Conservation (phyloP, 495 filamentous ascomycete species). For the Cudoniella acicularis region DNA sequence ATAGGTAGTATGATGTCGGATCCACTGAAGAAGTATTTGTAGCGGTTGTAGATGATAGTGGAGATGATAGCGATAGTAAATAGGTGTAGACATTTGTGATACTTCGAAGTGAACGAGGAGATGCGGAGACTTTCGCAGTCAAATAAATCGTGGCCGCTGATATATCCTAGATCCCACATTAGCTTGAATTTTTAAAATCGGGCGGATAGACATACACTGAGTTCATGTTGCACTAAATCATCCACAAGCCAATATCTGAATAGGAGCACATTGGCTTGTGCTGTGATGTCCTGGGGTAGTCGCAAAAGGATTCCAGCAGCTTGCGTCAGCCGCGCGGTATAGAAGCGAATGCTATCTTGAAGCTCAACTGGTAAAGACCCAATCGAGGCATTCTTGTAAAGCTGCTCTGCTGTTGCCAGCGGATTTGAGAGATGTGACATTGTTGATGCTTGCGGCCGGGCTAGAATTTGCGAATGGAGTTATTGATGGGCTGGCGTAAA, state of each 20-base stretch:
- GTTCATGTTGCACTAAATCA: constrained; percentile 39
- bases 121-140: constrained; percentile 75
- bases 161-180: constrained; percentile 52
- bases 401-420: constrained; percentile 77
- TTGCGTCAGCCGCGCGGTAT: constrained; percentile 76
- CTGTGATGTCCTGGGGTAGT: constrained; percentile 83
- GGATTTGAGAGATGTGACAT: constrained; percentile 72
- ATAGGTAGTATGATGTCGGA: constrained; percentile 63
- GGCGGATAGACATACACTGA: constrained; percentile 34
- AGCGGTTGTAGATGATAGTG: constrained; percentile 39
- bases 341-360: constrained; percentile 65
- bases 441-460: too few relatives aligned
- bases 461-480: too few relatives aligned
- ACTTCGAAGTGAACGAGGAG: constrained; percentile 71
- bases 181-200: not conserved
- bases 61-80: constrained; percentile 65
- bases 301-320: constrained; percentile 81
- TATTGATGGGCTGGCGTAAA: not conserved
- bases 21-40: constrained; percentile 30
- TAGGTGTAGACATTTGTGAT: constrained; percentile 81
- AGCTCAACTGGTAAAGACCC: constrained; percentile 72
- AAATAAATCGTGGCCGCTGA: constrained; percentile 82
- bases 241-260: constrained; percentile 73
- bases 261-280: constrained; percentile 83
- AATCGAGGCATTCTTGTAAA: constrained; percentile 48